A percentile compares a stretch with the other conserved stretches of the same genome.
Conservation (phyloP, 2,329 filamentous ascomycete species). For the Trichoderma sp. region DNA sequence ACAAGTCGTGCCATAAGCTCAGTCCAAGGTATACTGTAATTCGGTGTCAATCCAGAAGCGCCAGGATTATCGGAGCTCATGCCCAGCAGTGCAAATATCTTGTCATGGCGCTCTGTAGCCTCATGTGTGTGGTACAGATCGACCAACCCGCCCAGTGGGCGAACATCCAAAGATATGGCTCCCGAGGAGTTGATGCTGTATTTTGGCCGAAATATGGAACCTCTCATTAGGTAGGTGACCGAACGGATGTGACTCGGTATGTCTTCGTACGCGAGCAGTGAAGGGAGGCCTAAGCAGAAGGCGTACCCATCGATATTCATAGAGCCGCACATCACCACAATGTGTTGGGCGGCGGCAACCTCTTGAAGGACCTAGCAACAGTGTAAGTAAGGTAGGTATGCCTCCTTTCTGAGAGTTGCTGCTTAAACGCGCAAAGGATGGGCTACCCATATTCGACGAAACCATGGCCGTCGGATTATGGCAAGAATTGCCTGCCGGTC, state of each 20-base stretch:
- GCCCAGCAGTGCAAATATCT: constrained; percentile 32
- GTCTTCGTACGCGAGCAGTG: not conserved
- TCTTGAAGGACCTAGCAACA: constrained; percentile 25
- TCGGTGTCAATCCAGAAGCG: not conserved
- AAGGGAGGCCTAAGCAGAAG: constrained; percentile 22
- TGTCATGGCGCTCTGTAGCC: constrained; percentile 33
- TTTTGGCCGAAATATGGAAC: constrained; percentile 18
- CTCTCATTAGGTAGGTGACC: constrained; percentile 22
- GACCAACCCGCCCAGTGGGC: constrained; percentile 18
- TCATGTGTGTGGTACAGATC: constrained; percentile 28
- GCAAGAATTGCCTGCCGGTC: not conserved
- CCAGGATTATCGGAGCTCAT: constrained; percentile 28
- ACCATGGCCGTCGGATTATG: constrained; percentile 16
- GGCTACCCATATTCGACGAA: constrained; percentile 19
- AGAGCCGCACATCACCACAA: constrained; percentile 24
- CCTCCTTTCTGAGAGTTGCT: not conserved
- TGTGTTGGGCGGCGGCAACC: constrained; percentile 28
- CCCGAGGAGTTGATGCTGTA: not conserved
- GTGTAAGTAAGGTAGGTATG: not conserved
- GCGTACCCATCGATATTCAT: constrained; percentile 25
- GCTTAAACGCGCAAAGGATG: too few relatives aligned
- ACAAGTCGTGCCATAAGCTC: constrained; percentile 2
- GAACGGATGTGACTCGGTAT: constrained; percentile 15
- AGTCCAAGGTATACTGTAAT: constrained; percentile 3
- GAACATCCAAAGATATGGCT: constrained; percentile 33